Evolutionary conservation across 805 yeast genomes (phyloP).

Genomic region (Kregervanrija pseudodelftensis): DNA sequence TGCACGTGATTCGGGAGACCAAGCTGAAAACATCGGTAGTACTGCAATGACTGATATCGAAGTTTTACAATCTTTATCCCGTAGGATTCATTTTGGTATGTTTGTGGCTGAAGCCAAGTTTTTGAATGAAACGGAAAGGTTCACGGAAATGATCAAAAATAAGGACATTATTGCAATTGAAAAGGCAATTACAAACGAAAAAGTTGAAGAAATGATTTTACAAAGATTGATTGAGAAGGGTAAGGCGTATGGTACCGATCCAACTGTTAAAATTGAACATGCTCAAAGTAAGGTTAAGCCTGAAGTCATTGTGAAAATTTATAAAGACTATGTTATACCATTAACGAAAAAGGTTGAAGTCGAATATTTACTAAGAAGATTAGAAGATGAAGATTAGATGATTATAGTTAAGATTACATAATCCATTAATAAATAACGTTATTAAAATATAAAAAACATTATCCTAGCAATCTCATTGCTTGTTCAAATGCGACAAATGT

Average conservation of each 20-base stretch:
- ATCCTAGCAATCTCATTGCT: conserved; percentile 62
- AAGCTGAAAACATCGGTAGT: conserved; percentile 80
- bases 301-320: conserved; percentile 72
- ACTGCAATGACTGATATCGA: conserved; percentile 82
- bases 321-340: conserved; percentile 85
- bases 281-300: conserved; percentile 73
- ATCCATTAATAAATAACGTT: too few species aligned
- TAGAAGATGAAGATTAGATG: conserved; percentile 43
- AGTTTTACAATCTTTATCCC: conserved; percentile 76
- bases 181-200: conserved; percentile 75
- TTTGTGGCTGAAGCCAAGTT: conserved; percentile 97
- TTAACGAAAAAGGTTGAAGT: conserved; percentile 93
- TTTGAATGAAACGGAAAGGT: conserved; percentile 55
- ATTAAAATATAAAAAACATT: background rate
- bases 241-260: conserved; percentile 81
- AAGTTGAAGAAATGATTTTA: conserved; percentile 79
- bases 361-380: conserved; percentile 77
- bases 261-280: conserved; percentile 63
- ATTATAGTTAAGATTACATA: too few species aligned
- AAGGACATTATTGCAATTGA: conserved; percentile 69
- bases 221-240: conserved; percentile 76
- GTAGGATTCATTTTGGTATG: conserved; percentile 94
- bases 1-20: conserved; percentile 62
- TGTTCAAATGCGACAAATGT: conserved; percentile 91
- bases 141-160: conserved; percentile 55